These are phyloP conservation scores for Phytopythium delawarense DNA, from an alignment of 352 stramenopile genomes.

Conservation along the genomic window DNA sequence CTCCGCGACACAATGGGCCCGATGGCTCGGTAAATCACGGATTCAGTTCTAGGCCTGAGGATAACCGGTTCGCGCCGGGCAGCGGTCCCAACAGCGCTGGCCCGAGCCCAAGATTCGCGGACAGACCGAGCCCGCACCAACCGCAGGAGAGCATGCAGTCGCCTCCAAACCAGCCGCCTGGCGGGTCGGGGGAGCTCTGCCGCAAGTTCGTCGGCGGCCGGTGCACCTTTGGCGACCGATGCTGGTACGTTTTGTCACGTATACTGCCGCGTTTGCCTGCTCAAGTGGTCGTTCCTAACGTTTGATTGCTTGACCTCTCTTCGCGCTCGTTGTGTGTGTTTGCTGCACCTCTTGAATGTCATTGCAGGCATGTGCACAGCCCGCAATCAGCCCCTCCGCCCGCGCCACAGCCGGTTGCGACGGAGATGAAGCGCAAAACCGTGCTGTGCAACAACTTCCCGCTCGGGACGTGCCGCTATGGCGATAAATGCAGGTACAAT, in stretches of 20 bases:
- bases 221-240: conserved; percentile 78
- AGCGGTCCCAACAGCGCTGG: neutral
- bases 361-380: conserved; percentile 54
- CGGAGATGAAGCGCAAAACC: conserved; percentile 60
- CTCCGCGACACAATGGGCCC: neutral
- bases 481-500: conserved; percentile 80
- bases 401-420: conserved; percentile 27
- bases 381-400: conserved; percentile 14
- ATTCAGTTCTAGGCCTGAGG: conserved; percentile 6
- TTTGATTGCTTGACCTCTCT: neutral
- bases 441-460: conserved; percentile 76
- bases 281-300: neutral
- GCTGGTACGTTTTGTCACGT: conserved; percentile 51
- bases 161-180: conserved; percentile 27
- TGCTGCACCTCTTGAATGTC: neutral
- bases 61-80: neutral
- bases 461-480: conserved; percentile 69
- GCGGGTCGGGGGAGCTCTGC: conserved; percentile 58
- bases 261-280: conserved; percentile 10
- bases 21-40: conserved; percentile 1
- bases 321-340: neutral
- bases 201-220: conserved; percentile 65
- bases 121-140: conserved; percentile 19
- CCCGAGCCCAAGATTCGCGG: conserved; percentile 18
- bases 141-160: neutral